These are phyloP conservation scores for Corymbia citriodora DNA, from an alignment of 441 rosid species.

Conservation along the genomic window DNA sequence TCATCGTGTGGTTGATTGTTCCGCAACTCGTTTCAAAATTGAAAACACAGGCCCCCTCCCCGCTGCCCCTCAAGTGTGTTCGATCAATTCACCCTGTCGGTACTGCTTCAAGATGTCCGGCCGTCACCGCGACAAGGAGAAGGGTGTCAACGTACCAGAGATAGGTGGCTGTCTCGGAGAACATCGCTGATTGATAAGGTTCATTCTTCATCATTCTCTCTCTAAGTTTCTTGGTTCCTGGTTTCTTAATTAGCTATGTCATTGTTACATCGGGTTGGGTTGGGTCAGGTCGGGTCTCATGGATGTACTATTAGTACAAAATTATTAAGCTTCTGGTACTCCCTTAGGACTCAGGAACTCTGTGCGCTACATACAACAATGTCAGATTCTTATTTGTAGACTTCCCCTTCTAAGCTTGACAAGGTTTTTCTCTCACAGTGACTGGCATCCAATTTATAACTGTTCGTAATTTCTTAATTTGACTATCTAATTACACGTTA, in stretches of 20 bases:
- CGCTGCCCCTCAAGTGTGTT: too few species aligned
- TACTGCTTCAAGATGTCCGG: too few species aligned
- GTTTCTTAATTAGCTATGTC: not conserved
- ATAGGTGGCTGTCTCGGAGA: not conserved
- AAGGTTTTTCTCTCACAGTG: not conserved
- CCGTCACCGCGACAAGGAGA: too few species aligned
- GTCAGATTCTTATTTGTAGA: not conserved
- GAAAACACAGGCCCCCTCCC: too few species aligned
- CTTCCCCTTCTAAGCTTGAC: not conserved
- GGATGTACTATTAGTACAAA: not conserved
- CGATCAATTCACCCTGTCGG: too few species aligned
- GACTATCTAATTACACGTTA: not conserved
- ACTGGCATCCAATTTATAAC: not conserved
- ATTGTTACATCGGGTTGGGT: not conserved
- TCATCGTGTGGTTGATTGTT: not conserved
- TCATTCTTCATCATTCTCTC: not conserved
- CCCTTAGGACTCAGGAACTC: not conserved
- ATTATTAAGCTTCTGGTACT: not conserved
- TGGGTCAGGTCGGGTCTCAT: not conserved
- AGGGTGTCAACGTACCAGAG: not conserved
- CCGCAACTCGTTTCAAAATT: too few species aligned
- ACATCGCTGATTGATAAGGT: conserved; percentile 47
- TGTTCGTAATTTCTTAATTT: not conserved
- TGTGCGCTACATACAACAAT: not conserved
- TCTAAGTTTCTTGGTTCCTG: not conserved